Evolutionary conservation across 352 stramenopile species (phyloP), one percentile per base, ranked within the genome.

Genomic region (Phytophthora tubulina): DNA sequence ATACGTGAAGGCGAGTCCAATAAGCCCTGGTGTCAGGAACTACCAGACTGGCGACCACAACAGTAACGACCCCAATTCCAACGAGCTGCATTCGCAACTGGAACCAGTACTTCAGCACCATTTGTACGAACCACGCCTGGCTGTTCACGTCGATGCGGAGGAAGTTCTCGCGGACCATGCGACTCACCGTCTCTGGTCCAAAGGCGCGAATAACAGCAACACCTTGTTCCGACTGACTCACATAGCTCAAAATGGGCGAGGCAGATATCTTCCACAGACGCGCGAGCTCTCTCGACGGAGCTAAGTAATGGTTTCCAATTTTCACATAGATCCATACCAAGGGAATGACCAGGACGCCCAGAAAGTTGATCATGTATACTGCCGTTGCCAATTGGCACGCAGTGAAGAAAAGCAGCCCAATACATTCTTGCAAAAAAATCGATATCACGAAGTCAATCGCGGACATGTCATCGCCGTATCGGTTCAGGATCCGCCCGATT

Each of bases 381-480:
- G 97, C 92, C 0, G 87, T 92, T 2, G 74, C 81, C 0, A 97
- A 72, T 53, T 85, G 88, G 53, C 89, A 93, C 1, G 91, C 73
- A 3, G 84, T 96, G 41, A 81, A 82, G 38, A 95, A 85, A 21
- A 82, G 80, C 35, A 91, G 83, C 9, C 79, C 79, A 13, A 97
- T 59, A 59, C 86, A 89, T 10, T 53, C 17, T 7, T 61, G 58
- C n/a, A 75, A 76, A 2, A 56, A 53, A 11, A 80, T 70, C 3
- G 74, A 67, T 33, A 92, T 66, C 48, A 94, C 80, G 21, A 96
- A 82, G 78, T 98, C 93, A 10, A 98, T 73, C 13, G 89, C 88
- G 36, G 93, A 82, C 75, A 98, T 96, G 67, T 98, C 94, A 10
- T 88, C 88, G 39, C 83, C 73, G 39, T 98, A 98, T 8, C 96